Percentiles rank a stretch among this genome's conserved stretches.
These are phyloP conservation scores for Pseudonectria foliicola DNA, from an alignment of 2,329 filamentous ascomycete genomes.

Conservation along the genomic window DNA sequence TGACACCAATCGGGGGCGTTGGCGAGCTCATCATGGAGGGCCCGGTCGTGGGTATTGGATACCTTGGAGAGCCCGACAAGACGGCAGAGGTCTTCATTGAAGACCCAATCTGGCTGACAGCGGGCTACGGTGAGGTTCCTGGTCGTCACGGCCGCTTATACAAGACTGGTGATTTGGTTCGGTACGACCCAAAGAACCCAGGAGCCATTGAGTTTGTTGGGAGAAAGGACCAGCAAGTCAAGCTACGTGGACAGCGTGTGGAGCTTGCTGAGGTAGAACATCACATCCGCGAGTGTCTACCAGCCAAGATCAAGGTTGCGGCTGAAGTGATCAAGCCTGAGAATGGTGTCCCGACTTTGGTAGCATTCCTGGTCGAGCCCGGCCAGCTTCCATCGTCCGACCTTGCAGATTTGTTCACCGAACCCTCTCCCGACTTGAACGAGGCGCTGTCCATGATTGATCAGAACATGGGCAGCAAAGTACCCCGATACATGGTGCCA, in stretches of 20 bases:
- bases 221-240: constrained; percentile 61
- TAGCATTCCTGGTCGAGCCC: constrained; percentile 36
- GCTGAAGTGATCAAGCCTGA: constrained; percentile 43
- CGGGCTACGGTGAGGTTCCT: constrained; percentile 26
- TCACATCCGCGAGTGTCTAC: constrained; percentile 39
- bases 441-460: constrained; percentile 26
- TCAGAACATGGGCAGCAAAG: constrained; percentile 24
- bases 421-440: constrained; percentile 27
- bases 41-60: constrained; percentile 55
- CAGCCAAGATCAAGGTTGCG: constrained; percentile 34
- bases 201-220: constrained; percentile 51
- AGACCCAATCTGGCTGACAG: constrained; percentile 44
- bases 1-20: constrained; percentile 41
- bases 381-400: neutral
- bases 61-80: constrained; percentile 50
- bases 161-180: constrained; percentile 53
- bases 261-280: constrained; percentile 51
- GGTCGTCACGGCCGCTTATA: constrained; percentile 43
- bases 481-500: constrained; percentile 42
- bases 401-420: constrained; percentile 12
- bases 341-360: constrained; percentile 36
- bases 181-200: constrained; percentile 45
- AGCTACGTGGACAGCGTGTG: constrained; percentile 58
- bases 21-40: constrained; percentile 51
- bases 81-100: constrained; percentile 52